Base-by-base conservation (phyloP, 2,329 filamentous ascomycete genomes). In the Rhinocladiella mackenziei region DNA sequence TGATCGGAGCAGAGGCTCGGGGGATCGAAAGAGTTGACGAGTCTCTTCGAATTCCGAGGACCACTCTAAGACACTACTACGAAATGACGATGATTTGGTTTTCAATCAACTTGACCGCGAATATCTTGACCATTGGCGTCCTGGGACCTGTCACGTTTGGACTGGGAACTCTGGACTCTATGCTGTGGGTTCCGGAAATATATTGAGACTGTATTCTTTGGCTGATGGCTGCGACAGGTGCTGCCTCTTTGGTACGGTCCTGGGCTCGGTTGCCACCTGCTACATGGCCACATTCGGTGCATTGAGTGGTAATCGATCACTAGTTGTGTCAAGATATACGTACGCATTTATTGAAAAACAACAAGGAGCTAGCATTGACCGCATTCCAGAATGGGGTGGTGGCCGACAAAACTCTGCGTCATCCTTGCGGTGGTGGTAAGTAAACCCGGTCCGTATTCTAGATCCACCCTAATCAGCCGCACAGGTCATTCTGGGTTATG, bases 211-310 rank as follows among this genome's bases (percentile, higher is more conserved):
- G 23, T 7, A 26, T 26, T 26, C 11, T 26, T 7, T 26, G 11
- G 23, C 23, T 26, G 11, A 26, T 26, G 11, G 7, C 11, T 11
- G 23, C 7, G 23, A 26, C 23, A 26, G 23, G n/a, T n/a, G n/a
- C 30, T 42, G 39, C 31, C 71, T 80, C 2, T 75, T 81, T 54
- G 80, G 78, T 3, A 70, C 69, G 22, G 57, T 80, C 2, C 58
- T 78, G 2, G 80, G 80, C 23, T 71, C 70, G 37, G 54, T 78
- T 2, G 68, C 72, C 3, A 71, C 77, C 2, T 75, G 76, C 1
- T 83, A 80, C 63, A 75, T 77, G 44, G 76, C 77, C 10, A 80
- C 75, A 0, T 82, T 79, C 65, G 80, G 80, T 0, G 77, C 79
- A 1, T 62, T 71, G 43, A 78, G 74, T 51, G 80, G 80, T 3